Percentiles rank a stretch among this genome's conserved stretches.
phyloP scores from a whole-genome alignment of 306 rosid genomes.

The Castanea sativa region DNA sequence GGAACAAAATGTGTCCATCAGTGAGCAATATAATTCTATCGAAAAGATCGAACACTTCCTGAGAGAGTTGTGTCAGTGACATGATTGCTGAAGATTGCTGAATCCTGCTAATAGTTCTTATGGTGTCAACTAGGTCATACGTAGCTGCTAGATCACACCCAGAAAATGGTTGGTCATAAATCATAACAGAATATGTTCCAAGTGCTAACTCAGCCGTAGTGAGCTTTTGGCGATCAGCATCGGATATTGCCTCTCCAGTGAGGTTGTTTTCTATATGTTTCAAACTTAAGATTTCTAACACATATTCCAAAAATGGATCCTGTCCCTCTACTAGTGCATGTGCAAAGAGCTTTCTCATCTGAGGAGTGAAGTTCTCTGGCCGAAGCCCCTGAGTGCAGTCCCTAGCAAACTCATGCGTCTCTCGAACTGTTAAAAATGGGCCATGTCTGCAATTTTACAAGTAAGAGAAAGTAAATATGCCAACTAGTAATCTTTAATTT shows the following conservation, averaged over 20 bases:
- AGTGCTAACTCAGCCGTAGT: no score
- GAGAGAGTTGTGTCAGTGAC: conserved; percentile 8
- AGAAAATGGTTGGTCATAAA: no score
- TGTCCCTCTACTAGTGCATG: conserved; percentile 9
- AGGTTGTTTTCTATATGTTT: no score
- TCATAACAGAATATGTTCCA: no score
- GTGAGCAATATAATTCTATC: background rate
- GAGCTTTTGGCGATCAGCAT: no score
- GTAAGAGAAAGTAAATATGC: background rate
- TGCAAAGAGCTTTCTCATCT: conserved; percentile 10
- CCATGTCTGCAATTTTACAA: background rate
- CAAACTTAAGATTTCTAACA: conserved; percentile 3
- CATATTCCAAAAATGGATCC: background rate
- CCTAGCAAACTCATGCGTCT: conserved; percentile 1
- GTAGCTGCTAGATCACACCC: no score
- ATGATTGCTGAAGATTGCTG: no score
- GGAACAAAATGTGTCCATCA: background rate
- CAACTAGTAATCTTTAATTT: background rate
- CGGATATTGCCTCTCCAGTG: no score
- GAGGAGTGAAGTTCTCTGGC: conserved; percentile 6
- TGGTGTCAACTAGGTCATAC: no score
- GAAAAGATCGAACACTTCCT: conserved; percentile 1
- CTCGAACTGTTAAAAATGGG: background rate
- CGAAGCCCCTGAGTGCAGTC: conserved; percentile 3
- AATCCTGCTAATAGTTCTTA: no score